Evolutionary conservation across 2,329 filamentous ascomycete genomes (phyloP).

Genomic region (Fonsecaea erecta): DNA sequence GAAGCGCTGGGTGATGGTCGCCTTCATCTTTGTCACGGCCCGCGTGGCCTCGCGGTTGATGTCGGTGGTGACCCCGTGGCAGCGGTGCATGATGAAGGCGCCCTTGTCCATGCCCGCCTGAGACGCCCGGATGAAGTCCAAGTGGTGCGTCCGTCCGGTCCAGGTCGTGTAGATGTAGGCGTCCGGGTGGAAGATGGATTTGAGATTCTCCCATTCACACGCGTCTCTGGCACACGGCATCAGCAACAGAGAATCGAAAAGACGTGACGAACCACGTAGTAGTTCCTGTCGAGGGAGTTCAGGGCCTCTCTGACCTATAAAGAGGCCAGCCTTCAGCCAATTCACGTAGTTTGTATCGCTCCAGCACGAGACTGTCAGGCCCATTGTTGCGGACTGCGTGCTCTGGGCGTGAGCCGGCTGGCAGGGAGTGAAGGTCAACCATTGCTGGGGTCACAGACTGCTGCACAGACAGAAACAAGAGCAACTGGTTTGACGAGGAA

Average conservation of each 20-base stretch:
- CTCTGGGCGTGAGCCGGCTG: constrained; percentile 25
- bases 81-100: constrained; percentile 63
- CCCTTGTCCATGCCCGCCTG: constrained; percentile 57
- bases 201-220: constrained; percentile 59
- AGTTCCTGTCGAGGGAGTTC: too few relatives aligned
- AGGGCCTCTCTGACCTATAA: constrained; percentile 46
- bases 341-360: constrained; percentile 55
- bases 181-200: constrained; percentile 55
- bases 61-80: constrained; percentile 56
- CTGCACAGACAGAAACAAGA: not conserved
- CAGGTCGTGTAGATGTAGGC: constrained; percentile 59
- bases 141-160: constrained; percentile 51
- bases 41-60: constrained; percentile 46
- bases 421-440: constrained; percentile 24
- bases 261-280: not conserved
- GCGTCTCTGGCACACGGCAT: constrained; percentile 45
- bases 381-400: constrained; percentile 52
- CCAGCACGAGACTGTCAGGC: constrained; percentile 50
- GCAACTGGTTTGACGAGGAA: not conserved
- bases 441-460: not conserved
- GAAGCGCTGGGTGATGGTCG: constrained; percentile 60
- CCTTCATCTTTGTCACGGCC: constrained; percentile 60
- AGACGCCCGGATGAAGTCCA: constrained; percentile 56
- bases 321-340: constrained; percentile 57
- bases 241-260: not conserved